These are phyloP conservation scores for Podospora fimiseda DNA, from an alignment of 495 filamentous ascomycete species.

Conservation along the genomic window DNA sequence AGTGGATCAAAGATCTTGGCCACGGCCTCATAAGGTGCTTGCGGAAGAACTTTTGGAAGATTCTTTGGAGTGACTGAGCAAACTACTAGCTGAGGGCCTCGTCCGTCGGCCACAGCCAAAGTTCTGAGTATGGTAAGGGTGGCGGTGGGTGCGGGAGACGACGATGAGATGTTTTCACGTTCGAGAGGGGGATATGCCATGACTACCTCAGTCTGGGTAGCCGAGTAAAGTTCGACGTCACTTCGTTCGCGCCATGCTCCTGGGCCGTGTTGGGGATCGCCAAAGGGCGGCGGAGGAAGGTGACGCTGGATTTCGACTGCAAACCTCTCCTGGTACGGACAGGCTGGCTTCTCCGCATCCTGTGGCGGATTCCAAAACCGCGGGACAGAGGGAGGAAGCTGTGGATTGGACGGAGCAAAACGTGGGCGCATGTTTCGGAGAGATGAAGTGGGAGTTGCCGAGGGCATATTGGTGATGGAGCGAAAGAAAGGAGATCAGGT, in stretches of 20 bases:
- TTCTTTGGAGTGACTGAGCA: constrained; percentile 1
- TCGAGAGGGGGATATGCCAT: not conserved
- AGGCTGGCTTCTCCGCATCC: constrained; percentile 7
- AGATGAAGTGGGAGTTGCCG: too few relatives aligned
- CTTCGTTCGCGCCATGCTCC: not conserved
- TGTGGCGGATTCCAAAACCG: constrained; percentile 2
- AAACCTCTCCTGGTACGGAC: constrained; percentile 3
- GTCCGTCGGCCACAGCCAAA: not conserved
- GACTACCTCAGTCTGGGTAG: not conserved
- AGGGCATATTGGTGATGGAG: too few relatives aligned
- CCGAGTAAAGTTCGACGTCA: not conserved
- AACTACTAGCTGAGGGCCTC: not conserved
- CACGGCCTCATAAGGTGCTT: constrained; percentile 3
- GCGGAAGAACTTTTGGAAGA: not conserved
- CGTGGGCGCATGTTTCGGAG: too few relatives aligned
- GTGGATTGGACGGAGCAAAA: too few relatives aligned
- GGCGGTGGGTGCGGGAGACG: not conserved
- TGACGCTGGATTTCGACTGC: constrained; percentile 7
- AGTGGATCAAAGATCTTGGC: constrained; percentile 19
- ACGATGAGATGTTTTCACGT: not conserved
- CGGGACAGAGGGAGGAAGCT: too few relatives aligned
- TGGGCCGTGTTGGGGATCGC: constrained; percentile 3
- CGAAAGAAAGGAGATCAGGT: too few relatives aligned
- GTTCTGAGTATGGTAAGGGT: not conserved
- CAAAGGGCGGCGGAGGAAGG: constrained; percentile 6